Percentiles rank a stretch among this genome's conserved stretches.
Evolutionary conservation across 2,329 filamentous ascomycete genomes (phyloP).

Genomic region (Byssoonygena ceratinophila): DNA sequence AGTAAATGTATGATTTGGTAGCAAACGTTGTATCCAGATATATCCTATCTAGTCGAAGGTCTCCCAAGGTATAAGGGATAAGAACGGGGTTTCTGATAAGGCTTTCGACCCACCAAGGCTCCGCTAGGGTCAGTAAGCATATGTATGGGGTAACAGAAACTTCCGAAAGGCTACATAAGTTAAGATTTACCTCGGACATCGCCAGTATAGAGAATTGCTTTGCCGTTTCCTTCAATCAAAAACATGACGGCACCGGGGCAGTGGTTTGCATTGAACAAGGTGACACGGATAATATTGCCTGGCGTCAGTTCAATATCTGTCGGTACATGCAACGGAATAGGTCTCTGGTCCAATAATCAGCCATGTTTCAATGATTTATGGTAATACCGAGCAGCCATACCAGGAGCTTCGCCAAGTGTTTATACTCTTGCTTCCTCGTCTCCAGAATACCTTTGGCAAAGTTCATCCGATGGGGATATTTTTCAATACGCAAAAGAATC

Average conservation of each 20-base stretch:
- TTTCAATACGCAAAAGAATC: slow-evolving; percentile 68
- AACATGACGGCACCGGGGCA: slow-evolving; percentile 90
- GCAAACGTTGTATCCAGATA: slow-evolving; percentile 84
- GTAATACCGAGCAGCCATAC: slow-evolving; percentile 27
- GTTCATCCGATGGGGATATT: slow-evolving; percentile 69
- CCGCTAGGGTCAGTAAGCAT: slow-evolving; percentile 37
- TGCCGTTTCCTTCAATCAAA: slow-evolving; percentile 62
- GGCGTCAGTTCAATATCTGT: slow-evolving; percentile 64
- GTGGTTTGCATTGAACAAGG: slow-evolving; percentile 83
- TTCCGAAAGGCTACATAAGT: background rate
- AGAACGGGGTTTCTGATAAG: slow-evolving; percentile 61
- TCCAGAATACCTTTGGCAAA: slow-evolving; percentile 69
- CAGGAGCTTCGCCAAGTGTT: slow-evolving; percentile 59
- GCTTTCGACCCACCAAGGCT: slow-evolving; percentile 73
- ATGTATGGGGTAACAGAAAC: background rate
- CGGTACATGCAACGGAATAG: slow-evolving; percentile 71
- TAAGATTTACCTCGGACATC: slow-evolving; percentile 55
- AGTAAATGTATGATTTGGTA: slow-evolving; percentile 39
- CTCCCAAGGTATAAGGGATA: slow-evolving; percentile 59
- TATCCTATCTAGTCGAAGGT: slow-evolving; percentile 62
- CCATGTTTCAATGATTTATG: background rate
- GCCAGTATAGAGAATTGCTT: slow-evolving; percentile 75
- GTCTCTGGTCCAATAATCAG: slow-evolving; percentile 44
- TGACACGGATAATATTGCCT: slow-evolving; percentile 61
- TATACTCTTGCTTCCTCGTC: slow-evolving; percentile 61